phyloP scores from a whole-genome alignment of 2,329 filamentous ascomycete genomes.

The Fusarium tupiense region DNA sequence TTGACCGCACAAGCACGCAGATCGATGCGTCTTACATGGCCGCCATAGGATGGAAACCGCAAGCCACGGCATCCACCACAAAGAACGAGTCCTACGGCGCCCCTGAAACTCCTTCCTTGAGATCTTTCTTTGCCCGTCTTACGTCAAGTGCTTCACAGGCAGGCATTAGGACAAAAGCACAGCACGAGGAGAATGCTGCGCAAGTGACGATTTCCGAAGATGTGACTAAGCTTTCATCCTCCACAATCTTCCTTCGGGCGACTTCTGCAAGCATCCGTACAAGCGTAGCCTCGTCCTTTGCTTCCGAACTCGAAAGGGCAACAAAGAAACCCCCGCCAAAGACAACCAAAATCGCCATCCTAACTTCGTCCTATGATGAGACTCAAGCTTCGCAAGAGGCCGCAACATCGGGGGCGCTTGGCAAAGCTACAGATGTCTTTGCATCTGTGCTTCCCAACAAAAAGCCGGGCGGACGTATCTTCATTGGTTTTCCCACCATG shows the following conservation, averaged over 20 bases:
- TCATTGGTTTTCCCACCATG: conserved; percentile 97
- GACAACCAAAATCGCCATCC: conserved; percentile 82
- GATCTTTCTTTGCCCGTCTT: conserved; percentile 84
- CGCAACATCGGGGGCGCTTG: conserved; percentile 54
- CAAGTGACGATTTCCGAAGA: conserved; percentile 75
- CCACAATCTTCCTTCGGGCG: conserved; percentile 88
- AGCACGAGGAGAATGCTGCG: conserved; percentile 69
- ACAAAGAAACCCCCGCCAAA: conserved; percentile 98
- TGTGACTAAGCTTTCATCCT: conserved; percentile 73
- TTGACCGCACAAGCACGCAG: conserved; percentile 87
- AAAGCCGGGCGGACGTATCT: conserved; percentile 83
- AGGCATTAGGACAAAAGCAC: conserved; percentile 62
- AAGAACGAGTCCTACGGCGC: conserved; percentile 63
- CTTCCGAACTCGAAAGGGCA: conserved; percentile 88
- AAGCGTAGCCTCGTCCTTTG: conserved; percentile 75
- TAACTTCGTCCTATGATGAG: conserved; percentile 93
- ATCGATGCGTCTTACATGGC: conserved; percentile 93
- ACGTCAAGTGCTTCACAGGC: conserved; percentile 65
- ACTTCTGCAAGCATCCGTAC: conserved; percentile 86
- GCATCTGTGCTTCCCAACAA: conserved; percentile 89
- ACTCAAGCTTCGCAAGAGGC: conserved; percentile 70
- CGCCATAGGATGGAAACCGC: conserved; percentile 83
- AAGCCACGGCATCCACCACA: conserved; percentile 50
- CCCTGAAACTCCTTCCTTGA: conserved; percentile 67
- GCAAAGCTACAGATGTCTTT: conserved; percentile 81